Percentiles rank a stretch among this genome's conserved stretches.
Evolutionary conservation across 331 rosid species (phyloP).

Genomic region (Spiraea crenata): DNA sequence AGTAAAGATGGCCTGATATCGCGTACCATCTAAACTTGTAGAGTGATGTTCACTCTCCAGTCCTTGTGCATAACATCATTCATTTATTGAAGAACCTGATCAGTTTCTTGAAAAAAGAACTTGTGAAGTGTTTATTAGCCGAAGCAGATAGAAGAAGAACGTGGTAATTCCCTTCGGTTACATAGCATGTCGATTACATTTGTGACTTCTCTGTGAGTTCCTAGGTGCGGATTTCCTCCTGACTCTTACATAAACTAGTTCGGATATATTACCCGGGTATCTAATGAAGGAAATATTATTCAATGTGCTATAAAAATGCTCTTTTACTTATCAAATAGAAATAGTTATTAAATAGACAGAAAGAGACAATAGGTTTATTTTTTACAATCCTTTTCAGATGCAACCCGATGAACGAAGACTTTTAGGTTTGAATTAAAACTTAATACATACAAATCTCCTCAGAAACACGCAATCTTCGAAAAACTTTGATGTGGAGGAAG

Average conservation of each 20-base stretch:
- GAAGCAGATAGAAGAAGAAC: neutral
- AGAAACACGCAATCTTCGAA: neutral
- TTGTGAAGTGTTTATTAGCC: neutral
- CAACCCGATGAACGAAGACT: neutral
- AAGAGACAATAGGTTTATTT: neutral
- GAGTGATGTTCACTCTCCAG: constrained; percentile 17
- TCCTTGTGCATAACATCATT: constrained; percentile 10
- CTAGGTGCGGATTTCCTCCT: constrained; percentile 16
- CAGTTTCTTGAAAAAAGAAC: neutral
- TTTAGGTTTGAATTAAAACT: neutral
- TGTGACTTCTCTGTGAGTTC: neutral
- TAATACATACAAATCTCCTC: too few species aligned
- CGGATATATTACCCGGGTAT: neutral
- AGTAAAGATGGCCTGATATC: neutral
- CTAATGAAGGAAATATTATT: neutral
- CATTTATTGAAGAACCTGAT: constrained; percentile 1
- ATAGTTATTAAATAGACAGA: neutral
- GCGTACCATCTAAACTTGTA: constrained; percentile 4
- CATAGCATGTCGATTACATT: neutral
- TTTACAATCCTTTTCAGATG: neutral
- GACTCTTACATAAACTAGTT: neutral
- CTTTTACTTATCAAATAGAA: neutral
- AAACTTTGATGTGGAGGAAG: neutral
- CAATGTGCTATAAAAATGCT: neutral
- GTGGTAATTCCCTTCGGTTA: neutral